Percentiles rank a stretch among this genome's conserved stretches.
phyloP scores from a whole-genome alignment of 345 rosid genomes.

The Cardiospermum halicacabum region DNA sequence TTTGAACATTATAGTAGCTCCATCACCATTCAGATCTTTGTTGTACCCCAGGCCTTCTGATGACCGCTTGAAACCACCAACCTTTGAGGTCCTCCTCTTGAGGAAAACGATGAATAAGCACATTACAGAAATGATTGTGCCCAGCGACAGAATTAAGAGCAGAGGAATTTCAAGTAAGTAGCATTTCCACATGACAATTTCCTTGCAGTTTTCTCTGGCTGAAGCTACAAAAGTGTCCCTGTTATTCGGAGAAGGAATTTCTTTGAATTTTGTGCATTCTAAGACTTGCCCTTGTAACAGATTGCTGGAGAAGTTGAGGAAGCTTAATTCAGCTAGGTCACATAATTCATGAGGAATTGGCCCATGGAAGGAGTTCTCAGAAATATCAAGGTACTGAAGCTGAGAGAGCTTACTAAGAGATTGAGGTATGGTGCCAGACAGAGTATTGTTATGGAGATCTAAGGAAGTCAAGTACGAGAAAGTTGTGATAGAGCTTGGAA shows the following conservation, averaged over 20 bases:
- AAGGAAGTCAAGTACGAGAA: slow-evolving; percentile 12
- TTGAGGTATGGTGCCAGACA: slow-evolving; percentile 9
- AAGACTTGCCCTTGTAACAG: slow-evolving; percentile 1
- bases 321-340: slow-evolving; percentile 4
- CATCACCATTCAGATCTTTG: neutral
- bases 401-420: slow-evolving; percentile 14
- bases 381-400: slow-evolving; percentile 19
- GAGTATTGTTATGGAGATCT: slow-evolving; percentile 10
- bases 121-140: slow-evolving; percentile 7
- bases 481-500: slow-evolving; percentile 5
- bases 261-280: neutral
- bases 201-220: slow-evolving; percentile 6
- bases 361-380: slow-evolving; percentile 15
- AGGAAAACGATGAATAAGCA: slow-evolving; percentile 2
- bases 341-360: slow-evolving; percentile 11
- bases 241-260: neutral
- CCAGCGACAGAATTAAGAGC: slow-evolving; percentile 4
- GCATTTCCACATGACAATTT: slow-evolving; percentile 10
- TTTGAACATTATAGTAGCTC: neutral
- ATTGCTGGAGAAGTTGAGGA: slow-evolving; percentile 9
- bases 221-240: neutral
- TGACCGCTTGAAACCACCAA: neutral
- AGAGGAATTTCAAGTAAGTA: slow-evolving; percentile 6
- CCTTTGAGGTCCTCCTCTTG: slow-evolving; percentile 6
- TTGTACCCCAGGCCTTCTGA: neutral